These are phyloP conservation scores for Populus hybrid DNA, from an alignment of 441 rosid genomes.

Conservation along the genomic window DNA sequence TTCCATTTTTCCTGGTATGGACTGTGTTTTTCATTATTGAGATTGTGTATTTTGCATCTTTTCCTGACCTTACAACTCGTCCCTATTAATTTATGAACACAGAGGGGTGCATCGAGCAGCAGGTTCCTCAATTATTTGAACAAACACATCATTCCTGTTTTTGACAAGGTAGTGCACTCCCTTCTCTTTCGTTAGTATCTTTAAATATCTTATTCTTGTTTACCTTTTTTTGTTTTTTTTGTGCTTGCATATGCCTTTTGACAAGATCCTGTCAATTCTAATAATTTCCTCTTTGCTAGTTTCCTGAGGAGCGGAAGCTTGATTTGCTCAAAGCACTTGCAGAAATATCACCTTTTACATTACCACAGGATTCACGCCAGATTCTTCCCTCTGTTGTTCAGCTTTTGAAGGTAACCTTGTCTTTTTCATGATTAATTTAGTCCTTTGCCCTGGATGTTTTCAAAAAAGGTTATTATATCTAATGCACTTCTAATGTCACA, in stretches of 20 bases:
- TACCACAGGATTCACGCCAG: conserved; percentile 92
- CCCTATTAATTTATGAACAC: conserved; percentile 13
- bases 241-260: neutral
- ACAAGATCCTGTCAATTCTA: conserved; percentile 4
- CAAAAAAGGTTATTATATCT: neutral
- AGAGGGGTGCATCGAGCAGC: conserved; percentile 96
- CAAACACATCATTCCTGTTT: conserved; percentile 82
- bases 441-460: neutral
- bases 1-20: conserved; percentile 88
- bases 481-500: neutral
- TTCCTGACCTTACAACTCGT: neutral
- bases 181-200: neutral
- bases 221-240: neutral
- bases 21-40: conserved; percentile 2
- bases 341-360: conserved; percentile 82
- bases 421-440: neutral
- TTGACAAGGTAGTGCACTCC: conserved; percentile 63
- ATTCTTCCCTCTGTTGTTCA: conserved; percentile 85
- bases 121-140: conserved; percentile 82
- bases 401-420: conserved; percentile 64
- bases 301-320: conserved; percentile 92
- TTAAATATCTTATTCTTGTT: conserved; percentile 56
- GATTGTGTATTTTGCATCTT: conserved; percentile 16
- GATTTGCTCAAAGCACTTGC: conserved; percentile 94
- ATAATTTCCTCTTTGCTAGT: conserved; percentile 44